These are phyloP conservation scores for Diatrype stigma DNA, from an alignment of 2,329 filamentous ascomycete genomes.

Conservation along the genomic window DNA sequence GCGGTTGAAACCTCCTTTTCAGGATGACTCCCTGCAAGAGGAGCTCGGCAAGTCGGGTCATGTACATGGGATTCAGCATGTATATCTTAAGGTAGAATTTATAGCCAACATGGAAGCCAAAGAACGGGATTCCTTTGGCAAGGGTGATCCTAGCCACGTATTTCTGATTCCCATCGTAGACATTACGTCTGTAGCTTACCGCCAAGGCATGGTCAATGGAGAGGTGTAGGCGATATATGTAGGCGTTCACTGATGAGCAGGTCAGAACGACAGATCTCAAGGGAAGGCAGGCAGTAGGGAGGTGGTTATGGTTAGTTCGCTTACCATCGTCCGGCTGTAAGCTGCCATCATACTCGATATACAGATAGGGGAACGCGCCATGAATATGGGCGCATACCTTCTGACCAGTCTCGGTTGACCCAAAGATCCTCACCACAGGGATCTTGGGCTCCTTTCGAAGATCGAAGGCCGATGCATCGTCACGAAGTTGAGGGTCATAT, in stretches of 20 bases:
- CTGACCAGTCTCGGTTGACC: slow-evolving; percentile 88
- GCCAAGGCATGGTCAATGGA: slow-evolving; percentile 90
- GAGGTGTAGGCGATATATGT: slow-evolving; percentile 73
- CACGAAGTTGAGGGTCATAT: slow-evolving; percentile 76
- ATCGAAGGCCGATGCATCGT: slow-evolving; percentile 55
- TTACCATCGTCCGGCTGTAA: slow-evolving; percentile 64
- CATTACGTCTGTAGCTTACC: slow-evolving; percentile 75
- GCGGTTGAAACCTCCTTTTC: slow-evolving; percentile 80
- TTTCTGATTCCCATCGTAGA: slow-evolving; percentile 58
- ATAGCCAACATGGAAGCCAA: slow-evolving; percentile 92
- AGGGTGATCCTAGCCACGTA: slow-evolving; percentile 90
- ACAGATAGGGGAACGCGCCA: slow-evolving; percentile 94
- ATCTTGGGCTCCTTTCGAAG: slow-evolving; percentile 65
- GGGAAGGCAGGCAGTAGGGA: too few species aligned
- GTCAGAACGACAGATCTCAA: slow-evolving; percentile 7
- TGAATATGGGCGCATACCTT: slow-evolving; percentile 96
- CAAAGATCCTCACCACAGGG: slow-evolving; percentile 86
- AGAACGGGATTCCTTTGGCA: slow-evolving; percentile 92
- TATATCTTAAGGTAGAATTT: slow-evolving; percentile 92
- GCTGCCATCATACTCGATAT: slow-evolving; percentile 75
- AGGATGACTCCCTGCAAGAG: slow-evolving; percentile 84
- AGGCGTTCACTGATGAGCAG: slow-evolving; percentile 57
- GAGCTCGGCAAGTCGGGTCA: slow-evolving; percentile 83
- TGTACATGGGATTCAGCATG: slow-evolving; percentile 79
- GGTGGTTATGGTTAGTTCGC: too few species aligned